Evolutionary conservation across 148 eudicot genomes (phyloP), one percentile per base, ranked within the genome.

Genomic region (Rhododendron kiyosumense): DNA sequence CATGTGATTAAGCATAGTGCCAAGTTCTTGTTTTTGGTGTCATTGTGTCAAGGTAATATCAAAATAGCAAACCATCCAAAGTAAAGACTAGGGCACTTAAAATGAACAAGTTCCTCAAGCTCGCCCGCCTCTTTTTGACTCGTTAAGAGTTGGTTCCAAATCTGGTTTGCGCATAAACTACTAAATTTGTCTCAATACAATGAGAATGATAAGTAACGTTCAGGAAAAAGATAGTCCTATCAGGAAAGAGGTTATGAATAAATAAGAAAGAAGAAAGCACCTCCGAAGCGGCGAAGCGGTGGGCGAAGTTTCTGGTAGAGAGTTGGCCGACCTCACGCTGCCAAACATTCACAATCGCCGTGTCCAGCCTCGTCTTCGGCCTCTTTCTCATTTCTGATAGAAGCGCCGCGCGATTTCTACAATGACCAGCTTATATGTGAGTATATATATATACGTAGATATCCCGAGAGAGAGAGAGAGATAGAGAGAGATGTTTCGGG

Each of bases 251-350:
- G 5, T 65, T 30, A 43, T 32, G 28, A 38, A 71, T 6, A 15
- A n/a, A 20, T 63, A 71, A 52, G 48, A 54, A 54, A 15, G 61
- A 20, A 20, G 10, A 59, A 59, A 59, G n/a, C 3, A 96, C 99
- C 98, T 96, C 87, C 17, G 99, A 93, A 74, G 98, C 98, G 76
- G 90, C 93, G 32, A 91, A 89, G 46, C 96, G 98, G 61, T 87
- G 92, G 57, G 95, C 93, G 89, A 96, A 96, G 85, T 81, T 92
- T 77, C 96, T 81, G 87, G 93, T 85, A 61, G 97, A 92, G 51
- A 96, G 86, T 30, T 51, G 86, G 45, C 99, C 99, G 49, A 96
- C 87, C 85, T 94, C 97, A 52, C 99, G 94, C 59, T 79, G 84
- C 94, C 94, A 93, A 46, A 96, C 92, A 89, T 94, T 92, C 4